A percentile compares a stretch with the other conserved stretches of the same genome.
These are phyloP conservation scores for Apiotrichum gracile DNA, from an alignment of 1,284 basidiomycete species.

Conservation along the genomic window DNA sequence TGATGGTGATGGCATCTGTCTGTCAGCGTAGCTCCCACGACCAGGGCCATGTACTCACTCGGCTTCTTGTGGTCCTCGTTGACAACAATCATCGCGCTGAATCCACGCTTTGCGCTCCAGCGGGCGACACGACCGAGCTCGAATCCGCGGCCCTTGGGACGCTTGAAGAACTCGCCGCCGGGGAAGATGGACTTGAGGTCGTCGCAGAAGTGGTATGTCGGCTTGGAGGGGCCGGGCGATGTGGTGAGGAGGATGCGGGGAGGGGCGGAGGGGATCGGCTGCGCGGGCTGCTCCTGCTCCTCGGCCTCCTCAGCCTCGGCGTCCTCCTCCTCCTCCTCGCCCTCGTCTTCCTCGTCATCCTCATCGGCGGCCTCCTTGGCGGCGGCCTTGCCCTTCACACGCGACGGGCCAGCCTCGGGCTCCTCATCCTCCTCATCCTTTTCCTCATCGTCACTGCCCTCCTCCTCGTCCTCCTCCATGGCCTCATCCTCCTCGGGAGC, in stretches of 20 bases:
- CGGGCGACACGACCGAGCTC: constrained; percentile 88
- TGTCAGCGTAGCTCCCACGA: constrained; percentile 12
- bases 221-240: constrained; percentile 73
- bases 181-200: constrained; percentile 89
- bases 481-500: constrained; percentile 18
- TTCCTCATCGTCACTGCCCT: constrained; percentile 52
- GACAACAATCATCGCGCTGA: constrained; percentile 82
- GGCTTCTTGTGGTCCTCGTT: constrained; percentile 90
- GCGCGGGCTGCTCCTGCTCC: constrained; percentile 8
- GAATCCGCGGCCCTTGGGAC: constrained; percentile 87
- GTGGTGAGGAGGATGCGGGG: constrained; percentile 89
- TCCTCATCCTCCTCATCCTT: constrained; percentile 49
- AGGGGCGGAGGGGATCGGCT: constrained; percentile 52
- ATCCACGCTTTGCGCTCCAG: constrained; percentile 81
- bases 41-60: constrained; percentile 56
- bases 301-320: constrained; percentile 20
- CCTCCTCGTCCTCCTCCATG: constrained; percentile 34
- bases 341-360: constrained; percentile 58
- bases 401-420: constrained; percentile 34
- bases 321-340: constrained; percentile 47
- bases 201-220: constrained; percentile 81
- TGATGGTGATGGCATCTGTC: constrained; percentile 81
- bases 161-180: constrained; percentile 84
- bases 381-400: constrained; percentile 23
- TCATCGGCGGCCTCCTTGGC: constrained; percentile 15